phyloP scores from a whole-genome alignment of 768 basidiomycete genomes.

The Macrolepiota fuliginosa region DNA sequence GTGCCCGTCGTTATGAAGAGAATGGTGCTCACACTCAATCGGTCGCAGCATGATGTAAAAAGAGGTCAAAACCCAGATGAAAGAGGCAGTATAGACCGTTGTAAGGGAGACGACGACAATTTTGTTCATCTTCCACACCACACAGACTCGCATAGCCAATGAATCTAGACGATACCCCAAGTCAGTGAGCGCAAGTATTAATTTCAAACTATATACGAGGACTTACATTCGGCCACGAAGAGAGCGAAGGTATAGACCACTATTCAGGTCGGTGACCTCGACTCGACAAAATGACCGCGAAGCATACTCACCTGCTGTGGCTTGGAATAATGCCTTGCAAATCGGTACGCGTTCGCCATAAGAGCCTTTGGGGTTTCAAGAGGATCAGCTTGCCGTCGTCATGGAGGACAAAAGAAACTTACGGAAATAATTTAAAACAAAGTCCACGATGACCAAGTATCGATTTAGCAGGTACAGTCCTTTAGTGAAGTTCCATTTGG shows the following conservation, averaged over 20 bases:
- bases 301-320: neutral
- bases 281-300: neutral
- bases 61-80: neutral
- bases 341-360: neutral
- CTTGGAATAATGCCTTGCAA: neutral
- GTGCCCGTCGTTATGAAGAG: neutral
- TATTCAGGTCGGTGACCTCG: no score
- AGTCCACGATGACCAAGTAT: constrained; percentile 24
- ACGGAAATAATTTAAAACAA: constrained; percentile 16
- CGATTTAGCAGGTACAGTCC: constrained; percentile 24
- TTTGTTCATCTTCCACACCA: neutral
- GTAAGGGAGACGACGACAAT: neutral
- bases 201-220: neutral
- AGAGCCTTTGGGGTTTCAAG: neutral
- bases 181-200: neutral
- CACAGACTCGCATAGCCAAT: neutral
- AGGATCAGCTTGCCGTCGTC: neutral
- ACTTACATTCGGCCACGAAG: neutral
- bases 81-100: neutral
- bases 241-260: neutral
- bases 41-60: neutral
- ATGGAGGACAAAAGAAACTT: neutral
- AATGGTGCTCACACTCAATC: neutral
- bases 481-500: constrained; percentile 21
- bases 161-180: neutral